phyloP scores from a whole-genome alignment of 306 rosid genomes.

The Prunus kanzakura region DNA sequence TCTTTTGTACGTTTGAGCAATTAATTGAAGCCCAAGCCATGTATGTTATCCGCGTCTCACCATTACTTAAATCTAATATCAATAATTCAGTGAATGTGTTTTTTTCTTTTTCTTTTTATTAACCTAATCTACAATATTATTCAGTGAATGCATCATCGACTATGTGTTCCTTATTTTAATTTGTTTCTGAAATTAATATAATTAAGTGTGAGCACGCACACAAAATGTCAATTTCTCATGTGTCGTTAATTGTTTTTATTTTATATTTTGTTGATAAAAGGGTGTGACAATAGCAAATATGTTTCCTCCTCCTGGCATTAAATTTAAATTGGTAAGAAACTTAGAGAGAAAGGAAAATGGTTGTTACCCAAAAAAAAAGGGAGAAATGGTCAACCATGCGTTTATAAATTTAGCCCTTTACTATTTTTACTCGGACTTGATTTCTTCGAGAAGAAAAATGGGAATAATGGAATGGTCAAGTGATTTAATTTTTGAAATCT shows the following conservation, averaged over 20 bases:
- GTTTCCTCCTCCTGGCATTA: too few species aligned
- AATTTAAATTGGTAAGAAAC: too few species aligned
- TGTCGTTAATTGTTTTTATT: background rate
- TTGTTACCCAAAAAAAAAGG: too few species aligned
- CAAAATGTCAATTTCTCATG: background rate
- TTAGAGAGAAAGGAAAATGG: too few species aligned
- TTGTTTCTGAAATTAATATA: background rate
- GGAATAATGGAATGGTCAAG: background rate
- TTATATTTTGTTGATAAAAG: background rate
- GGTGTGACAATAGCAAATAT: background rate
- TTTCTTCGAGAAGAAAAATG: background rate
- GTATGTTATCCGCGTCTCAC: too few species aligned
- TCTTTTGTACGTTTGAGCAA: background rate
- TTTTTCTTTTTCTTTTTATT: too few species aligned
- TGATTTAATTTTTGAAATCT: background rate
- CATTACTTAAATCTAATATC: too few species aligned
- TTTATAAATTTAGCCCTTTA: background rate
- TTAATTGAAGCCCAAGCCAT: too few species aligned
- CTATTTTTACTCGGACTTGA: background rate
- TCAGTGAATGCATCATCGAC: background rate
- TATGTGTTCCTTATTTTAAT: background rate
- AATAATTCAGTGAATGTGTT: too few species aligned
- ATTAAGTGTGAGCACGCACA: background rate
- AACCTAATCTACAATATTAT: background rate
- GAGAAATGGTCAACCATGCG: background rate